Percentiles rank a stretch among this genome's conserved stretches.
These are phyloP conservation scores for Ampelomyces quisqualis DNA, from an alignment of 2,329 filamentous ascomycete species.

Conservation along the genomic window DNA sequence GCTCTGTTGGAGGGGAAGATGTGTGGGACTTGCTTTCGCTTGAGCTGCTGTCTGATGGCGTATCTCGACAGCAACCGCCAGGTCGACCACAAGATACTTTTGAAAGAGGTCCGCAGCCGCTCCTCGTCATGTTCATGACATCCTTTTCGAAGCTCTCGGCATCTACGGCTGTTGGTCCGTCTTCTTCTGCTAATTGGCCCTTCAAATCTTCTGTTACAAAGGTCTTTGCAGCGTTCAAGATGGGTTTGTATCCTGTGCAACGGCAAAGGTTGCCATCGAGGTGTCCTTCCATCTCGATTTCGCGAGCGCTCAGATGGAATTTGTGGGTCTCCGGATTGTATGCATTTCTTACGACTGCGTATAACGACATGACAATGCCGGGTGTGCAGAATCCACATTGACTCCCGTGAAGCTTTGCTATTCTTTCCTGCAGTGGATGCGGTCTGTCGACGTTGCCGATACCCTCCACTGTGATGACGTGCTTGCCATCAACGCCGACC, in stretches of 20 bases:
- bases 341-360: constrained; percentile 79
- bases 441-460: constrained; percentile 83
- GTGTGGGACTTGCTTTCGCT: constrained; percentile 27
- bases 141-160: constrained; percentile 31
- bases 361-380: constrained; percentile 90
- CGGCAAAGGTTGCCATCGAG: constrained; percentile 91
- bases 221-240: constrained; percentile 87
- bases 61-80: constrained; percentile 43
- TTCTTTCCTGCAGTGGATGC: constrained; percentile 84
- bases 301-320: constrained; percentile 38
- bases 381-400: constrained; percentile 96
- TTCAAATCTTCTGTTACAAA: constrained; percentile 63
- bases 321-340: constrained; percentile 39
- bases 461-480: constrained; percentile 94
- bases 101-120: constrained; percentile 26
- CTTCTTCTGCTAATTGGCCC: constrained; percentile 51
- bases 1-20: constrained; percentile 36
- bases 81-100: constrained; percentile 40
- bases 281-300: constrained; percentile 52
- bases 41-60: constrained; percentile 32
- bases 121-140: constrained; percentile 23
- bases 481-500: constrained; percentile 89
- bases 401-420: constrained; percentile 86
- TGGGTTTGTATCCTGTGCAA: constrained; percentile 91
- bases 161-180: constrained; percentile 52